Conservation (phyloP, 768 basidiomycete species). For the Phanerochaete carnosa region DNA sequence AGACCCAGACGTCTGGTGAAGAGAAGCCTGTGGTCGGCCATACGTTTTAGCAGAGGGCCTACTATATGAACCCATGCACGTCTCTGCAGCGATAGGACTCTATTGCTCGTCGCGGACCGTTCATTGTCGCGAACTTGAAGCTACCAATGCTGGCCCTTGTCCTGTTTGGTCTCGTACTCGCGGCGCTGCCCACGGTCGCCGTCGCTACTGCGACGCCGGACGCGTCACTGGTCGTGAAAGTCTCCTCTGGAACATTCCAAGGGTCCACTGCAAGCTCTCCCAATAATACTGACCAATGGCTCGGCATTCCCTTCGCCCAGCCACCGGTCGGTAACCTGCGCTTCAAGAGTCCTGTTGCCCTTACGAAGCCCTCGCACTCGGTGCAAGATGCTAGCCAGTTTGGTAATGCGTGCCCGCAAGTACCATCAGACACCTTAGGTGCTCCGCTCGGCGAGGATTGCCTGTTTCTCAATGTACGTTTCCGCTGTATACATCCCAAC, state of each 20-base stretch:
- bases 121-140: too few relatives aligned
- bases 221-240: constrained; percentile 32
- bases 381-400: constrained; percentile 45
- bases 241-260: constrained; percentile 44
- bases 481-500: not conserved
- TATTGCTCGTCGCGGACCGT: too few relatives aligned
- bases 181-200: not conserved
- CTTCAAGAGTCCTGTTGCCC: constrained; percentile 51
- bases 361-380: constrained; percentile 28
- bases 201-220: too few relatives aligned
- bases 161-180: not conserved
- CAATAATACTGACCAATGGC: constrained; percentile 47
- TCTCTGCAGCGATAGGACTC: too few relatives aligned
- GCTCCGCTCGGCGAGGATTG: constrained; percentile 52
- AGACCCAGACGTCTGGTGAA: too few relatives aligned
- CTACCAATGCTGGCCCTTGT: not conserved
- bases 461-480: constrained; percentile 47
- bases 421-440: constrained; percentile 31
- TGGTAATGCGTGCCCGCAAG: constrained; percentile 56
- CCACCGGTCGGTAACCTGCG: constrained; percentile 54
- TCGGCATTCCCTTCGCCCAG: constrained; percentile 59
- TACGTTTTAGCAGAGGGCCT: too few relatives aligned
- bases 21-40: too few relatives aligned
- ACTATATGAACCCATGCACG: too few relatives aligned
- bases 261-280: constrained; percentile 27